A percentile compares a stretch with the other conserved stretches of the same genome.
Evolutionary conservation across 164 flowering plant species (phyloP).

Genomic region (Cinnamomum chago): DNA sequence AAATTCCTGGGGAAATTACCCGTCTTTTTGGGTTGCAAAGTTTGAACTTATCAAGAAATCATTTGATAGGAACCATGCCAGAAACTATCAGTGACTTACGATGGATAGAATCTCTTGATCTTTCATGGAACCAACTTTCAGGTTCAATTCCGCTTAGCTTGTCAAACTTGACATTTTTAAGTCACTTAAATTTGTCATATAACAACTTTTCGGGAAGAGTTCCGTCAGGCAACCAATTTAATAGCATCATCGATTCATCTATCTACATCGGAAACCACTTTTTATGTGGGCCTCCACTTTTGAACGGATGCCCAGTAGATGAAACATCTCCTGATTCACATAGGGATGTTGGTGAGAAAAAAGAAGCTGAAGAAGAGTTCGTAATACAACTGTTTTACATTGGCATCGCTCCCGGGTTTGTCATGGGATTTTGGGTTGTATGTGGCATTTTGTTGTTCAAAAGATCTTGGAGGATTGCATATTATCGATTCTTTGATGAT

Average conservation of each 20-base stretch:
- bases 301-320: background rate
- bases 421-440: conserved; percentile 10
- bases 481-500: background rate
- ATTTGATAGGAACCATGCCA: conserved; percentile 1
- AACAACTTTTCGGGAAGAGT: conserved; percentile 6
- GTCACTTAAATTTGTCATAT: conserved; percentile 6
- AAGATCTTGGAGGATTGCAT: conserved; percentile 10
- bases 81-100: conserved; percentile 5
- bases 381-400: conserved; percentile 5
- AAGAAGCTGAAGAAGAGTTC: background rate
- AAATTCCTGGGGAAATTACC: too few relatives aligned
- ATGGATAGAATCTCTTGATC: conserved; percentile 10
- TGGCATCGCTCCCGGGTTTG: conserved; percentile 11
- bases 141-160: conserved; percentile 2
- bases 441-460: conserved; percentile 6
- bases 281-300: conserved; percentile 14
- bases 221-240: conserved; percentile 5
- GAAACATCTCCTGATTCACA: background rate
- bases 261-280: conserved; percentile 2
- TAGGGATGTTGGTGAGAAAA: background rate
- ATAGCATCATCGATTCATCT: background rate
- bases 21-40: too few relatives aligned
- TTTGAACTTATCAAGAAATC: too few relatives aligned
- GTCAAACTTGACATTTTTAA: background rate
- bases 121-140: background rate